Percentiles rank a stretch among this genome's conserved stretches.
These are phyloP conservation scores for Aspergillus persii DNA, from an alignment of 2,329 filamentous ascomycete genomes.

Conservation along the genomic window DNA sequence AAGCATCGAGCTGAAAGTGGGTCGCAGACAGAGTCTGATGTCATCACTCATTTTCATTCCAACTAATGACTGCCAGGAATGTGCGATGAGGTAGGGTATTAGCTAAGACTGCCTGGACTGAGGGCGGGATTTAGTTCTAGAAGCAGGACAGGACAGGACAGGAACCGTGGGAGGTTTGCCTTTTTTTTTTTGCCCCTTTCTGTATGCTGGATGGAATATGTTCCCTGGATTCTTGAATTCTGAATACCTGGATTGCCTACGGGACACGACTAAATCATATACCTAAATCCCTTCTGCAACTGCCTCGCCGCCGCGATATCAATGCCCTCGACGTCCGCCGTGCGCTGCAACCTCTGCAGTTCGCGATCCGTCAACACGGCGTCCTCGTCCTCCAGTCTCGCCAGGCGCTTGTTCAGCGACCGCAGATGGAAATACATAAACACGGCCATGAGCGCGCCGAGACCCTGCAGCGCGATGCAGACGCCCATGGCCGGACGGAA, in stretches of 20 bases:
- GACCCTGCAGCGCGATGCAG: slow-evolving; percentile 39
- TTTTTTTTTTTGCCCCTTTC: no score
- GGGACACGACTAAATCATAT: slow-evolving; percentile 39
- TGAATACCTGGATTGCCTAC: no score
- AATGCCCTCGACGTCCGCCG: slow-evolving; percentile 53
- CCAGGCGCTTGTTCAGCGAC: slow-evolving; percentile 51
- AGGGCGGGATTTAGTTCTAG: no score
- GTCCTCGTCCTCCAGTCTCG: slow-evolving; percentile 50
- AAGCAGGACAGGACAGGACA: no score
- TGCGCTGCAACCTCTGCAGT: slow-evolving; percentile 47
- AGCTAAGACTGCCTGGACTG: no score
- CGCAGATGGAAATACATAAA: slow-evolving; percentile 41
- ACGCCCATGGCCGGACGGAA: slow-evolving; percentile 44
- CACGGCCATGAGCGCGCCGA: slow-evolving; percentile 36
- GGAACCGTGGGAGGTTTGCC: no score
- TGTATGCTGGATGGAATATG: no score
- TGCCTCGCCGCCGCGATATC: slow-evolving; percentile 49
- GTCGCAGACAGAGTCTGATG: neutral
- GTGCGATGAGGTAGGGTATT: no score
- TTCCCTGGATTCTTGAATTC: no score
- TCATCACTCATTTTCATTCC: neutral
- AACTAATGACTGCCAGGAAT: neutral
- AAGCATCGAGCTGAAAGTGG: neutral
- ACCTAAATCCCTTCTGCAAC: slow-evolving; percentile 57
- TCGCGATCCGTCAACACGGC: slow-evolving; percentile 48